Evolutionary conservation across 176 grass and related monocot genomes (phyloP).

Genomic region (Oryza officinalis): DNA sequence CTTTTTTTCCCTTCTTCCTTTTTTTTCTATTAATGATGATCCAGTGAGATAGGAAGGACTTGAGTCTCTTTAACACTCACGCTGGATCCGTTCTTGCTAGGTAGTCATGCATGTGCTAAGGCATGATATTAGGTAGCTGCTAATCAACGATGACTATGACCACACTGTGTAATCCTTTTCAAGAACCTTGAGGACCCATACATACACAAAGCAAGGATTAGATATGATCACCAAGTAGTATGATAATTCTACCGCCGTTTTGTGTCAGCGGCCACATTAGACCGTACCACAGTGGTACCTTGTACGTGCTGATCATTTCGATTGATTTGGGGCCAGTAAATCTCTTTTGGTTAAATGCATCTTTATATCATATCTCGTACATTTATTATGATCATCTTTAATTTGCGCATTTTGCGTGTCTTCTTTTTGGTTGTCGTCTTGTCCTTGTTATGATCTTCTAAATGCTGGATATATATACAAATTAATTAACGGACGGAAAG

Average conservation of each 20-base stretch:
- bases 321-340: not conserved
- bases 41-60: no score
- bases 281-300: not conserved
- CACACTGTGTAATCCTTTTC: not conserved
- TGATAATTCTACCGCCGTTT: conserved; percentile 16
- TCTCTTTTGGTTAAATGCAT: conserved; percentile 10
- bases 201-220: not conserved
- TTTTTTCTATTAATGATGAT: no score
- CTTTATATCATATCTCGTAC: not conserved
- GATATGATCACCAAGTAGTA: not conserved
- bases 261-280: conserved; percentile 5
- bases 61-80: no score
- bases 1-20: no score
- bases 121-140: not conserved
- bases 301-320: not conserved
- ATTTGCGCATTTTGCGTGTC: not conserved
- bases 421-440: conserved; percentile 5
- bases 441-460: not conserved
- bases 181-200: conserved; percentile 28
- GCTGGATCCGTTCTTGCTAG: no score
- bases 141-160: not conserved
- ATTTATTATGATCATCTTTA: conserved; percentile 9
- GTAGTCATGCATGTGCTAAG: not conserved
- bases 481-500: not conserved
- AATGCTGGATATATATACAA: not conserved